These are phyloP conservation scores for Henningerozyma blattae DNA, from an alignment of 805 yeast genomes.

Conservation along the genomic window DNA sequence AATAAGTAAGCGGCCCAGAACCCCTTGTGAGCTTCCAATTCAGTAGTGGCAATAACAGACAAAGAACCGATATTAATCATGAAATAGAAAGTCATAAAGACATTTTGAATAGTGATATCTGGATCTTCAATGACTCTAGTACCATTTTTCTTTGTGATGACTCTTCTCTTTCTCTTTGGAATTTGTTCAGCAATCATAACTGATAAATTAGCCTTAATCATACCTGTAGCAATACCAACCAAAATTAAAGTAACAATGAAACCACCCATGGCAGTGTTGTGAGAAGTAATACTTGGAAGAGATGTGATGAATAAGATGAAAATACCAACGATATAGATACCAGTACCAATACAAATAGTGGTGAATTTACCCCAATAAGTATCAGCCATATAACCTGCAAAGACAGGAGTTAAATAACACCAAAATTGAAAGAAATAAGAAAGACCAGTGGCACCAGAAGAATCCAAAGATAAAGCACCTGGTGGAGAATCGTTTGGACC, in stretches of 20 bases:
- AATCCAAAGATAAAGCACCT: slow-evolving; percentile 51
- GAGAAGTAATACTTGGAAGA: slow-evolving; percentile 41
- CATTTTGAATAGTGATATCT: slow-evolving; percentile 55
- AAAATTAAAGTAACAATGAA: slow-evolving; percentile 31
- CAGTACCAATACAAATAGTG: slow-evolving; percentile 51
- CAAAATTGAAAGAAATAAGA: slow-evolving; percentile 70
- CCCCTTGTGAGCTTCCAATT: slow-evolving; percentile 52
- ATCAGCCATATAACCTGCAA: slow-evolving; percentile 69
- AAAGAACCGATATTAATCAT: slow-evolving; percentile 68
- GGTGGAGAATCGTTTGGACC: slow-evolving; percentile 28
- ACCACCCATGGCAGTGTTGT: slow-evolving; percentile 50
- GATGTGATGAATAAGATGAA: slow-evolving; percentile 59
- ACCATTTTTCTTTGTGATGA: slow-evolving; percentile 47
- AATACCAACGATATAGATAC: slow-evolving; percentile 49
- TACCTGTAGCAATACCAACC: slow-evolving; percentile 71
- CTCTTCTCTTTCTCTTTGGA: slow-evolving; percentile 46
- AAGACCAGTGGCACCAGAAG: slow-evolving; percentile 56
- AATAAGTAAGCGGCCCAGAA: slow-evolving; percentile 66
- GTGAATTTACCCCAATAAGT: slow-evolving; percentile 61
- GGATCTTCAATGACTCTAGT: slow-evolving; percentile 61
- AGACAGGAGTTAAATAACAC: slow-evolving; percentile 70
- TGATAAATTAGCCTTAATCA: slow-evolving; percentile 67
- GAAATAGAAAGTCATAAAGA: slow-evolving; percentile 66
- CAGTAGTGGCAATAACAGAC: slow-evolving; percentile 66
- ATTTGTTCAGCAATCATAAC: slow-evolving; percentile 62